These are phyloP conservation scores for Ascochyta clinopodiicola DNA, from an alignment of 2,329 filamentous ascomycete species.

Conservation along the genomic window DNA sequence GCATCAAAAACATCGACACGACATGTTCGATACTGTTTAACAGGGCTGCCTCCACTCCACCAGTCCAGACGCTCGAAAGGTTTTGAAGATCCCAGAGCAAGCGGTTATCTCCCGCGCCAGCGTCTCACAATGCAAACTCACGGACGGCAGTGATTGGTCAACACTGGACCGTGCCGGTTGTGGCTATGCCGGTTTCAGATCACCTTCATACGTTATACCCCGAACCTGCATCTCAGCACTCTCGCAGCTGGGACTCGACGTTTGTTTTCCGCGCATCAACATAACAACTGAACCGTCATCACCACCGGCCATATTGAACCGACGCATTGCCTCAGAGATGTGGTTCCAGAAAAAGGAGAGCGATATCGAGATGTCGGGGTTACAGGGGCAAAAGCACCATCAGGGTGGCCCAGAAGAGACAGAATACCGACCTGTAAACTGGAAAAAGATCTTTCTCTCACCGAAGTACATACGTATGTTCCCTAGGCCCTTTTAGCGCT, in stretches of 20 bases:
- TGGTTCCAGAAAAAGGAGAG: constrained; percentile 32
- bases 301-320: not conserved
- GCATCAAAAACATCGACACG: constrained; percentile 5
- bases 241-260: not conserved
- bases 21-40: not conserved
- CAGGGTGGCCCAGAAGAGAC: constrained; percentile 36
- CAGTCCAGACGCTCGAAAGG: constrained; percentile 25
- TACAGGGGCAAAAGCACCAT: constrained; percentile 27
- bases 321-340: constrained; percentile 16
- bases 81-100: constrained; percentile 21
- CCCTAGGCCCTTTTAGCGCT: not conserved
- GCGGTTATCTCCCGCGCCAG: constrained; percentile 34
- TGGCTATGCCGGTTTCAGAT: constrained; percentile 39
- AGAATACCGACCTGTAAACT: constrained; percentile 42
- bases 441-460: constrained; percentile 43
- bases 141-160: constrained; percentile 28
- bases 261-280: constrained; percentile 1
- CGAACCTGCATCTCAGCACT: constrained; percentile 3
- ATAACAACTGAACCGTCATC: not conserved
- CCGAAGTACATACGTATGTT: constrained; percentile 47
- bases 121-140: constrained; percentile 31
- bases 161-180: constrained; percentile 19
- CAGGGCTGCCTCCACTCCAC: constrained; percentile 5
- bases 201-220: constrained; percentile 25
- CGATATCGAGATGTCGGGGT: constrained; percentile 42